phyloP scores from a whole-genome alignment of 164 flowering plant genomes.

The Platanus orientalis region DNA sequence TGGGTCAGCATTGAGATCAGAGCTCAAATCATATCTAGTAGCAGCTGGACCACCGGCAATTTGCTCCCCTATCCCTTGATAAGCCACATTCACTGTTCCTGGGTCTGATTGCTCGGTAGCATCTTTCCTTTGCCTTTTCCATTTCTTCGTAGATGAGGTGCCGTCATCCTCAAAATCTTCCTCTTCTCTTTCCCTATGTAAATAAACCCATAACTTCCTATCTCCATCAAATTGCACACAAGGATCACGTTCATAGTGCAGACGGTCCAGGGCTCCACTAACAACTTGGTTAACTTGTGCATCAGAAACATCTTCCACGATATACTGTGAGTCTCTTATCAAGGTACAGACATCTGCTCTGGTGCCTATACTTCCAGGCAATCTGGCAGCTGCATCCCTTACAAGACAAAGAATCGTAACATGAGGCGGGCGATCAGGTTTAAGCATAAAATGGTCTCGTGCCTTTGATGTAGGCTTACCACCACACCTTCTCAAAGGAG shows the following conservation, averaged over 20 bases:
- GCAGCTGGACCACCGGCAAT: slow-evolving; percentile 18
- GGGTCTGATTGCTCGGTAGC: slow-evolving; percentile 50
- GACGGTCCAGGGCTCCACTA: slow-evolving; percentile 95
- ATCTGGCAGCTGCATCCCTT: slow-evolving; percentile 94
- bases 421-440: slow-evolving; percentile 94
- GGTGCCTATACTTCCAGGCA: slow-evolving; percentile 98
- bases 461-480: slow-evolving; percentile 99
- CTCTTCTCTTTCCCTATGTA: slow-evolving; percentile 92
- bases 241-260: slow-evolving; percentile 98
- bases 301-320: slow-evolving; percentile 90
- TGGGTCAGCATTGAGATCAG: slow-evolving; percentile 64
- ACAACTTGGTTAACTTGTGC: slow-evolving; percentile 87
- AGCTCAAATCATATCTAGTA: slow-evolving; percentile 43
- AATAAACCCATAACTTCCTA: slow-evolving; percentile 90
- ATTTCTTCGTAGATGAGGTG: slow-evolving; percentile 96
- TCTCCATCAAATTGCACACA: slow-evolving; percentile 91
- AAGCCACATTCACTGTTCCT: slow-evolving; percentile 51
- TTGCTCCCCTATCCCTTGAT: slow-evolving; percentile 49
- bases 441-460: slow-evolving; percentile 91
- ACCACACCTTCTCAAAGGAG: slow-evolving; percentile 94
- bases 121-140: slow-evolving; percentile 90
- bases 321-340: slow-evolving; percentile 91
- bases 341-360: slow-evolving; percentile 97
- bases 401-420: slow-evolving; percentile 95
- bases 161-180: slow-evolving; percentile 99